Evolutionary conservation across 805 yeast genomes (phyloP), one percentile per base, ranked within the genome.

Genomic region (Hanseniaspora taiwanica): DNA sequence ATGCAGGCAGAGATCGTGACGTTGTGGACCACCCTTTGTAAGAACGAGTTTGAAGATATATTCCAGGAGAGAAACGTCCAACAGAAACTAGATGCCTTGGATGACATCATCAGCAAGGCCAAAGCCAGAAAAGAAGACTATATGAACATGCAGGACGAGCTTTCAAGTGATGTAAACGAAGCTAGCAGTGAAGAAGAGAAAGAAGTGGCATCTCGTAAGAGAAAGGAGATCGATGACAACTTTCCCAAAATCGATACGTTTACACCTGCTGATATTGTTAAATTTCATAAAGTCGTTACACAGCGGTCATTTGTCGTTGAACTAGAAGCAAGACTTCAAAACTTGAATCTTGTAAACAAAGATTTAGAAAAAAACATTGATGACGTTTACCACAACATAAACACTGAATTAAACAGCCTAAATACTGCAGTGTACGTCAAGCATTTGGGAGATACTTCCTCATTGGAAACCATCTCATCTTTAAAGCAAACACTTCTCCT

Each of bases 41-140:
- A 64, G 35, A 60, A 67, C 38, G 82, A 77, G 48, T 75, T 76
- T 46, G 68, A 69, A 10, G 66, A 68, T 38, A 72, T 77, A 6
- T 66, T 71, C 50, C 54, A 55, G 9, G 81, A 77, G 35, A 51
- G 69, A 24, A 49, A 57, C 24, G 60, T 66, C 1, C 49, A 58
- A 32, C 45, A 47, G 27, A 66, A 65, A 46, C 47, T 67, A 24
- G 53, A 54, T 34, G 62, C 58, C 24, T 50, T 69, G 18, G 68
- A 67, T 36, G 53, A 52, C 17, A 56, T 72, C 27, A 56, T 65
- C 9, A 49, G 46, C 8, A 63, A 56, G 27, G 64, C 73, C 1
- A 52, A 57, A 31, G 39, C 43, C 13, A 44, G 59, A 14, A 46
- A 50, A 42, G 14, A 19, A 3, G 36, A 33, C 8, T 27, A 27